A percentile compares a stretch with the other conserved stretches of the same genome.
phyloP scores from a whole-genome alignment of 805 yeast species.

The Lipomyces starkeyi region DNA sequence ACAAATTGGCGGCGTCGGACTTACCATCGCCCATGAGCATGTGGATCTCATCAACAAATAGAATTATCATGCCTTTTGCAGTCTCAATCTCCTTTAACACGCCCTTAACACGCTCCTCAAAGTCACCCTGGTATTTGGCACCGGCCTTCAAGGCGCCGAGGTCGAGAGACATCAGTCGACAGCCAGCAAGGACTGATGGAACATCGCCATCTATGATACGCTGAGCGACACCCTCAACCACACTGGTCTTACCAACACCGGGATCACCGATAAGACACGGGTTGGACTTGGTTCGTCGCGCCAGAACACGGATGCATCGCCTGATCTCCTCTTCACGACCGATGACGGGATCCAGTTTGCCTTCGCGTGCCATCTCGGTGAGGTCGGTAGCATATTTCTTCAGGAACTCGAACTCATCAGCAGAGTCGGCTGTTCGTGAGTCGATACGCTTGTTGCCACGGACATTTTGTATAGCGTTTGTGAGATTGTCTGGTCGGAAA shows the following conservation, averaged over 20 bases:
- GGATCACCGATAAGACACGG: slow-evolving; percentile 98
- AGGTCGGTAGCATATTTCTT: slow-evolving; percentile 90
- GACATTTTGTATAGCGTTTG: slow-evolving; percentile 75
- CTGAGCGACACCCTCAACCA: slow-evolving; percentile 98
- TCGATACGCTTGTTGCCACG: slow-evolving; percentile 94
- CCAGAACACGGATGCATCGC: slow-evolving; percentile 89
- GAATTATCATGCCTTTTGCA: slow-evolving; percentile 73
- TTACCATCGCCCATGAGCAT: slow-evolving; percentile 99
- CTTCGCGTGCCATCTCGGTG: slow-evolving; percentile 91
- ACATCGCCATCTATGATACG: slow-evolving; percentile 95
- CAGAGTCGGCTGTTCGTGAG: slow-evolving; percentile 91
- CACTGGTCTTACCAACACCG: slow-evolving; percentile 98
- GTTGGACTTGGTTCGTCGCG: slow-evolving; percentile 97
- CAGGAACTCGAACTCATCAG: slow-evolving; percentile 80
- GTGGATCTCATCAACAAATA: slow-evolving; percentile 97
- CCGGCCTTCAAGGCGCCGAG: slow-evolving; percentile 98
- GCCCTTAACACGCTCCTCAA: slow-evolving; percentile 97
- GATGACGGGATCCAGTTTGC: slow-evolving; percentile 96
- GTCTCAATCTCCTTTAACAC: slow-evolving; percentile 91
- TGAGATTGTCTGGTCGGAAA: slow-evolving; percentile 71
- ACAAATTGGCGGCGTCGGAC: slow-evolving; percentile 93
- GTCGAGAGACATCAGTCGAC: slow-evolving; percentile 86
- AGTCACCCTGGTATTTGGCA: slow-evolving; percentile 98
- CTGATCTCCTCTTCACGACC: slow-evolving; percentile 99
- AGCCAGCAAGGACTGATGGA: slow-evolving; percentile 81